A percentile compares a stretch with the other conserved stretches of the same genome.
phyloP scores from a whole-genome alignment of 2,329 filamentous ascomycete genomes.

The Hymenoscyphus linearis region DNA sequence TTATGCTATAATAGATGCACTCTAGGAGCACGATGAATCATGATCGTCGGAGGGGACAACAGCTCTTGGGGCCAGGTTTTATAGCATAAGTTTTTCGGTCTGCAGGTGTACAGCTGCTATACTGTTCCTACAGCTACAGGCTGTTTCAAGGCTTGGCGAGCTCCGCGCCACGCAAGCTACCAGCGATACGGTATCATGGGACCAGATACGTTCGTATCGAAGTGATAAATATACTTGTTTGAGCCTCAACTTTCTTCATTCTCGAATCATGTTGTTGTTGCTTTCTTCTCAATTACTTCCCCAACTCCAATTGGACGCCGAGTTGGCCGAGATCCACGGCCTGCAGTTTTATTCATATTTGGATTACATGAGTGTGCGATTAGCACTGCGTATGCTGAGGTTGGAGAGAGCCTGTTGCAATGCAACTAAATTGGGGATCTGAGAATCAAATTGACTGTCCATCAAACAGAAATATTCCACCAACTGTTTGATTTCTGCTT shows the following conservation, averaged over 20 bases:
- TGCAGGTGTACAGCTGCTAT: not conserved
- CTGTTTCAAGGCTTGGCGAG: not conserved
- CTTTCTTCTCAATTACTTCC: not conserved
- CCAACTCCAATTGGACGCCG: not conserved
- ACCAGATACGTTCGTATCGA: not conserved
- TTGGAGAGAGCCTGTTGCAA: not conserved
- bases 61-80: not conserved
- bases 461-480: too few relatives aligned
- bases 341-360: not conserved
- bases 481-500: too few relatives aligned
- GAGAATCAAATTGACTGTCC: not conserved
- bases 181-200: not conserved
- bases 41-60: not conserved
- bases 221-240: not conserved
- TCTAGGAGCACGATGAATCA: not conserved
- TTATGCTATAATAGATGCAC: not conserved
- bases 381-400: not conserved
- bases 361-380: not conserved
- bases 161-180: not conserved
- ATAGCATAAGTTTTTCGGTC: not conserved
- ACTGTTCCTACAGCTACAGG: not conserved
- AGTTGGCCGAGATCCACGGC: not conserved
- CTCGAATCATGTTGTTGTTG: not conserved
- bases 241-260: not conserved
- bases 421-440: not conserved